phyloP scores from a whole-genome alignment of 2,329 filamentous ascomycete genomes.

The Talaromyces islandicus region DNA sequence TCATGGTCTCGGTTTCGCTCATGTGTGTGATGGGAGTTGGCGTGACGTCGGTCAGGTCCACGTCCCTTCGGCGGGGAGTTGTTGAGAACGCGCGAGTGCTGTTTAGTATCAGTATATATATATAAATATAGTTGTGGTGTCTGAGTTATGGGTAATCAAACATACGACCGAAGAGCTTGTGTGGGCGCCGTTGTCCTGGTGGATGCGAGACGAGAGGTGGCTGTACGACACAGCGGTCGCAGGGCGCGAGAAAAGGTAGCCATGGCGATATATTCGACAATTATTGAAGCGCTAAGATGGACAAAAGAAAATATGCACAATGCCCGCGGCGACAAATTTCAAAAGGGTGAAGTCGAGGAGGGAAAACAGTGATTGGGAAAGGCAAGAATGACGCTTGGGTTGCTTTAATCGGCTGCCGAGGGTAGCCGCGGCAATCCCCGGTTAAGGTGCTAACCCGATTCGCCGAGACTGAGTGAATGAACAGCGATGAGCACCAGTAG shows the following conservation, averaged over 20 bases:
- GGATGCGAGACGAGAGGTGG: constrained; percentile 32
- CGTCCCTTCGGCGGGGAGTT: constrained; percentile 50
- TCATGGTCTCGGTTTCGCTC: constrained; percentile 81
- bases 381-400: neutral
- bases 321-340: neutral
- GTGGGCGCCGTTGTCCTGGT: constrained; percentile 28
- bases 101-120: neutral
- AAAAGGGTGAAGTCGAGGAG: neutral
- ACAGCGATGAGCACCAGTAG: neutral
- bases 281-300: neutral
- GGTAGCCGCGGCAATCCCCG: constrained; percentile 6
- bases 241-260: constrained; percentile 43
- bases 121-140: neutral
- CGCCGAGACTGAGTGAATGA: neutral
- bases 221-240: constrained; percentile 39
- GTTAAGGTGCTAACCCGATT: neutral
- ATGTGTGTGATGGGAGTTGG: constrained; percentile 91
- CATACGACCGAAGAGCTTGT: constrained; percentile 39
- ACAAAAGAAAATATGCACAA: neutral
- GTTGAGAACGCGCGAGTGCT: constrained; percentile 55
- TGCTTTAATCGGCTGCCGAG: constrained; percentile 3
- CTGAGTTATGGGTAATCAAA: neutral
- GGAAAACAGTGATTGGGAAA: neutral
- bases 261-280: constrained; percentile 29
- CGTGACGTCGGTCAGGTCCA: constrained; percentile 67